These are phyloP conservation scores for Penicillium odoratum DNA, from an alignment of 495 filamentous ascomycete species.

Conservation along the genomic window DNA sequence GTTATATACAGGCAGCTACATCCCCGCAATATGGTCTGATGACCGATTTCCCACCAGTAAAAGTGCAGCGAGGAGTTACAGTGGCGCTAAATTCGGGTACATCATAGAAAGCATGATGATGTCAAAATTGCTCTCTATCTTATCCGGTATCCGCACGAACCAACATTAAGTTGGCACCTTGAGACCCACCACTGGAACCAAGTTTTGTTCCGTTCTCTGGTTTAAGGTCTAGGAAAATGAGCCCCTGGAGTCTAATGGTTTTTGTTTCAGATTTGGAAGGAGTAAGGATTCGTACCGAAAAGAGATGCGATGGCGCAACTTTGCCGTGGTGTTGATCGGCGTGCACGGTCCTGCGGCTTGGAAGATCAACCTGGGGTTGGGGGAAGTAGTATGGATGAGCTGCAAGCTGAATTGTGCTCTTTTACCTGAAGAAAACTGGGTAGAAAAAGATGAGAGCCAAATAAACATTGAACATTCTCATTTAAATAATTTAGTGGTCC, in stretches of 20 bases:
- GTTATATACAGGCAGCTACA: constrained; percentile 9
- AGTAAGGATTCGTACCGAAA: background rate
- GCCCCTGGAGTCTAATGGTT: background rate
- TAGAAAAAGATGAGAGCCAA: background rate
- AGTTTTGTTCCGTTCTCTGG: background rate
- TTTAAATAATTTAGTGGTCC: background rate
- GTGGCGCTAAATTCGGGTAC: constrained; percentile 2
- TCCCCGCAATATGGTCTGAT: constrained; percentile 4
- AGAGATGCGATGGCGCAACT: constrained; percentile 8
- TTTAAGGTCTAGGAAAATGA: background rate
- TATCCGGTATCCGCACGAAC: background rate
- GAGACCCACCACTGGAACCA: constrained; percentile 4
- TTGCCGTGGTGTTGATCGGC: constrained; percentile 17
- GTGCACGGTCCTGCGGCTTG: constrained; percentile 12
- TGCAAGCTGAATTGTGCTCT: background rate
- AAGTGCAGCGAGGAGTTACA: background rate
- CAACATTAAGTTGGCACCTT: constrained; percentile 6
- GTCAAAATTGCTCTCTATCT: constrained; percentile 7
- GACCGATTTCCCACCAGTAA: background rate
- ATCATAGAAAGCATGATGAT: constrained; percentile 2
- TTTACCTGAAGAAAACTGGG: background rate
- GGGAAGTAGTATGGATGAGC: background rate
- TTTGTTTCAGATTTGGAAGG: background rate
- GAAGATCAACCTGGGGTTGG: constrained; percentile 11
- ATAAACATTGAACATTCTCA: background rate